Conservation (phyloP, 805 yeast genomes). For the Wickerhamomyces xylosicus region DNA sequence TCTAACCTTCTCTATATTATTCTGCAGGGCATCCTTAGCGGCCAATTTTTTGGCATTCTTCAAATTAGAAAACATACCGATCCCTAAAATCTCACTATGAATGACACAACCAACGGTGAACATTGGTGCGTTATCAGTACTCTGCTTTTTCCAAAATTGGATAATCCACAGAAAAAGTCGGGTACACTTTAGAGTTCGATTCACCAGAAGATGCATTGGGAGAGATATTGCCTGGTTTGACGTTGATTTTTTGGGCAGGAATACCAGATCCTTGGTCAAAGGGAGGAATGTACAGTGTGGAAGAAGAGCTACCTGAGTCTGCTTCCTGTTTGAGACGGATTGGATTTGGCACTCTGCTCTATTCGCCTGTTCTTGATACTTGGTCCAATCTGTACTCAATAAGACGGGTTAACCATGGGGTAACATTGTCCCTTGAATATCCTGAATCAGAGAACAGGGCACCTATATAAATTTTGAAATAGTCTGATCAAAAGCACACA, state of each 20-base stretch:
- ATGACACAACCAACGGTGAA: background rate
- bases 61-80: background rate
- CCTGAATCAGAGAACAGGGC: conserved; percentile 53
- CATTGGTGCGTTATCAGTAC: background rate
- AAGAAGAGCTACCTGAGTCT: too few species aligned
- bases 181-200: background rate
- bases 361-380: background rate
- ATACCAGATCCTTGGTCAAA: too few species aligned
- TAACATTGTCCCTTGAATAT: conserved; percentile 31
- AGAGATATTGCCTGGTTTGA: background rate
- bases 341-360: background rate
- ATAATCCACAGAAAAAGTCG: background rate
- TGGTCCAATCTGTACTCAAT: conserved; percentile 14
- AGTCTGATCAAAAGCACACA: conserved; percentile 45
- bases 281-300: too few species aligned
- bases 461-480: conserved; percentile 85
- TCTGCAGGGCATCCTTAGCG: background rate
- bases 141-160: background rate
- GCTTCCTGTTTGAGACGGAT: background rate
- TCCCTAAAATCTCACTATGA: background rate
- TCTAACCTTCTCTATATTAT: background rate
- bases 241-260: background rate
- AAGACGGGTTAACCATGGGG: conserved; percentile 40
- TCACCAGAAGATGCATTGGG: background rate
- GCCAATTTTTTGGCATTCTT: background rate